Evolutionary conservation across 139 green algal species (phyloP), one percentile per base, ranked within the genome.

Genomic region (Haematococcus lacustris): DNA sequence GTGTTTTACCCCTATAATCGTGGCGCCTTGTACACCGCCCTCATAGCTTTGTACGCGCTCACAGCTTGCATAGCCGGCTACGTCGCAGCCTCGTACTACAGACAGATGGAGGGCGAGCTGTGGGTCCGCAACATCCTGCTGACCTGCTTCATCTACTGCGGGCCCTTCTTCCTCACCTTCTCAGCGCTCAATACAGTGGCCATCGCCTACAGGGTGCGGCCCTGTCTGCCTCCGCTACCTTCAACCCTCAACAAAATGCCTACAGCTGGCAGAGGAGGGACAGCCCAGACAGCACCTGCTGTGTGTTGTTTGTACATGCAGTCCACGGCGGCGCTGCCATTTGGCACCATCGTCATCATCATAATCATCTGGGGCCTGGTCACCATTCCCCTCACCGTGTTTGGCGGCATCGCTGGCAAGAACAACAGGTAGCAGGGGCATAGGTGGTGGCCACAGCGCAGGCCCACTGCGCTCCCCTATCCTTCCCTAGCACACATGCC

Each of bases 1-100:
- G 77, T 87, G 1, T 97, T 95, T 83, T 95, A 96, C 75, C 93
- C 93, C n/a, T 96, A 97, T 86, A 96, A 95, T 80, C 82, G 93
- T 37, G 92, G 93, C 35, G 86, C 88, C 2, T 81, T 98, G 82
- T 88, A 95, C 63, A 91, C 88, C 32, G 83, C 88, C 0, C 83
- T 88, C 37, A 89, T 98, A 38, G 80, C 94, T 40, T 78, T 97
- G 53, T 98, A 98, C 70, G 90, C 93, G 0, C 75, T 96, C 28
- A 97, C 93, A 1, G 87, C 92, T 0, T 85, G 84, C 51, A 87
- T 89, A 50, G 90, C 92, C 23, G 93, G 93, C 38, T 97, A 97
- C 70, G 83, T 92, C 38, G 83, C 89, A 2, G 80, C 83, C 7
- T 88, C 82, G 17, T 89, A 86, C 70, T 97, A 97, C 90, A 93